Evolutionary conservation across 1,284 basidiomycete species (phyloP).

Genomic region (Heterobasidion irregulare): DNA sequence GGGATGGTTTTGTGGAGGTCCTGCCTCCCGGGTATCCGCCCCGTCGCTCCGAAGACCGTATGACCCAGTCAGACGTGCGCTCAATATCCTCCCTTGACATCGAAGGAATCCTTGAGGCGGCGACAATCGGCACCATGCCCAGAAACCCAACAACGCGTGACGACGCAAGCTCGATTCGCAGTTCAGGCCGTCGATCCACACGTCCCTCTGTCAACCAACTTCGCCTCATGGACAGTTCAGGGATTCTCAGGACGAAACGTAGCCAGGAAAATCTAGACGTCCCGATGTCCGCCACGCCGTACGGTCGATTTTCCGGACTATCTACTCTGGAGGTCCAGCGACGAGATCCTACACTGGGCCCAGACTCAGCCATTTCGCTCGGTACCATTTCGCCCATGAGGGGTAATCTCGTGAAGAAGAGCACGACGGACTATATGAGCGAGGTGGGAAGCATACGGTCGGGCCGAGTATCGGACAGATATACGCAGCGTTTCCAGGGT

Average conservation of each 20-base stretch:
- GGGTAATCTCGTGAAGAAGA: not conserved
- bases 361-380: slow-evolving; percentile 17
- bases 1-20: not conserved
- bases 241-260: not conserved
- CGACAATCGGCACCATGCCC: slow-evolving; percentile 12
- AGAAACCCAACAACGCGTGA: not conserved
- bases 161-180: slow-evolving; percentile 1
- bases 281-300: slow-evolving; percentile 5
- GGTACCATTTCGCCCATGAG: slow-evolving; percentile 8
- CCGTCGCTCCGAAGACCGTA: not conserved
- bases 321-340: not conserved
- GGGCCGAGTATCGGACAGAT: not conserved
- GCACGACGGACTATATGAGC: not conserved
- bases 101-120: slow-evolving; percentile 45
- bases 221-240: not conserved
- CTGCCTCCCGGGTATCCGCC: not conserved
- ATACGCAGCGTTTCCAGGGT: no score
- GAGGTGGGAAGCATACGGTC: not conserved
- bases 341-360: not conserved
- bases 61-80: not conserved
- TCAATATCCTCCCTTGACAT: slow-evolving; percentile 35
- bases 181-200: not conserved
- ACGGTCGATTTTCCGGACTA: slow-evolving; percentile 2
- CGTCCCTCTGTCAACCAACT: not conserved
- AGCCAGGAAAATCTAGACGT: slow-evolving; percentile 6